These are phyloP conservation scores for Apophysomyces trapeziformis DNA, from an alignment of 371 early-diverging fungal species.

Conservation along the genomic window DNA sequence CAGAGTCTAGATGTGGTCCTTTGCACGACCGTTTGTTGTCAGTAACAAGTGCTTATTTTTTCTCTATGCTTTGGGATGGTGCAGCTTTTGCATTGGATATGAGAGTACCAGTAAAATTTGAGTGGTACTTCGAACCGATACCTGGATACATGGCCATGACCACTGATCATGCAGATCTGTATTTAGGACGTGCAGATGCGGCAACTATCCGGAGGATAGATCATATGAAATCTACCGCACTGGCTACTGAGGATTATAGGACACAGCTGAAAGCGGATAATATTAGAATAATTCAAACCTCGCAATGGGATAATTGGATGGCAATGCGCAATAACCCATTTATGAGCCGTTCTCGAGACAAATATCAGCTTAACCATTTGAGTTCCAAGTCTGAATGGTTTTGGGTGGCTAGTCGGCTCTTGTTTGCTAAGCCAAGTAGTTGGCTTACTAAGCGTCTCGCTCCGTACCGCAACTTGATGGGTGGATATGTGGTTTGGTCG, in stretches of 20 bases:
- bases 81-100: slow-evolving; percentile 47
- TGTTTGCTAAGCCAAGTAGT: slow-evolving; percentile 35
- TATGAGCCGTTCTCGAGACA: slow-evolving; percentile 28
- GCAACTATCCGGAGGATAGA: slow-evolving; percentile 10
- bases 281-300: slow-evolving; percentile 13
- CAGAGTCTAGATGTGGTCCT: slow-evolving; percentile 27
- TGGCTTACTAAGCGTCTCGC: slow-evolving; percentile 31
- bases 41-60: slow-evolving; percentile 40
- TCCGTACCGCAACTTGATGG: slow-evolving; percentile 42
- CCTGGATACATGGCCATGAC: slow-evolving; percentile 41
- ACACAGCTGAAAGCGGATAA: slow-evolving; percentile 8
- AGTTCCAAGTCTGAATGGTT: slow-evolving; percentile 38
- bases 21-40: slow-evolving; percentile 35
- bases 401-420: slow-evolving; percentile 36
- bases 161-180: slow-evolving; percentile 33
- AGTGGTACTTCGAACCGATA: slow-evolving; percentile 40
- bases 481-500: slow-evolving; percentile 29
- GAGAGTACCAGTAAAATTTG: slow-evolving; percentile 33
- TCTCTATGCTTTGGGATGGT: slow-evolving; percentile 42
- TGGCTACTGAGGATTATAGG: slow-evolving; percentile 19
- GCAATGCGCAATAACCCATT: slow-evolving; percentile 22
- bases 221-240: slow-evolving; percentile 14
- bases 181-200: slow-evolving; percentile 26
- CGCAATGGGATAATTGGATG: slow-evolving; percentile 16
- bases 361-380: slow-evolving; percentile 35